Conservation (phyloP, 495 filamentous ascomycete species). For the Cercophora sp. region DNA sequence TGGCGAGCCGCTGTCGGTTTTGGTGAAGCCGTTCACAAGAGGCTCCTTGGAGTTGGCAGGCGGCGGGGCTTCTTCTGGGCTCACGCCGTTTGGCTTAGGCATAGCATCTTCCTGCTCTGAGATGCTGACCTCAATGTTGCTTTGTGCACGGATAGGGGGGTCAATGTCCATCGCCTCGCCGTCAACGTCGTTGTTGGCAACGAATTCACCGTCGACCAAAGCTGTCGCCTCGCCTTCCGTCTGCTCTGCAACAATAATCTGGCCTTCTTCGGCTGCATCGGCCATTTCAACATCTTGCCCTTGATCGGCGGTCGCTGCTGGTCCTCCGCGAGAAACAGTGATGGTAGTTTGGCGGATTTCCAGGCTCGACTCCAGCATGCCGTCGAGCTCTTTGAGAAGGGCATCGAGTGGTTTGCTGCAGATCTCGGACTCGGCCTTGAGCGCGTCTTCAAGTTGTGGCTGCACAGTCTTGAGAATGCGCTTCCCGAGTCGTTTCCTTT, state of each 20-base stretch:
- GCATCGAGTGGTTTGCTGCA: slow-evolving; percentile 63
- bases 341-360: slow-evolving; percentile 36
- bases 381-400: slow-evolving; percentile 67
- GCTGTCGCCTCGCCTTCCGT: slow-evolving; percentile 22
- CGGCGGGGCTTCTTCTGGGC: slow-evolving; percentile 16
- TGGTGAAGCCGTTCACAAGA: slow-evolving; percentile 23
- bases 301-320: slow-evolving; percentile 20
- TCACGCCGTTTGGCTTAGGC: slow-evolving; percentile 31
- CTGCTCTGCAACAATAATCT: slow-evolving; percentile 39
- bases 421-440: slow-evolving; percentile 75
- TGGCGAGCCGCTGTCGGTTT: slow-evolving; percentile 34
- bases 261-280: slow-evolving; percentile 39
- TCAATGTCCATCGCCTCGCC: slow-evolving; percentile 19
- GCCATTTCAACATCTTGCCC: slow-evolving; percentile 44
- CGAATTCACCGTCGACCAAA: slow-evolving; percentile 20
- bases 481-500: slow-evolving; percentile 67
- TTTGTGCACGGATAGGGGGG: slow-evolving; percentile 8
- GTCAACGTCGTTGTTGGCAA: slow-evolving; percentile 11
- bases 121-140: slow-evolving; percentile 42
- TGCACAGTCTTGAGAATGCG: slow-evolving; percentile 79
- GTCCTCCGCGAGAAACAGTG: slow-evolving; percentile 22
- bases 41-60: slow-evolving; percentile 15
- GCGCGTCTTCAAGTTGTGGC: slow-evolving; percentile 68
- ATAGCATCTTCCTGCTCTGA: slow-evolving; percentile 24
- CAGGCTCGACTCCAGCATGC: slow-evolving; percentile 59